Percentiles rank a stretch among this genome's conserved stretches.
Evolutionary conservation across 73 alveolate species (phyloP).

Genomic region (Tetrahymena elliotti): DNA sequence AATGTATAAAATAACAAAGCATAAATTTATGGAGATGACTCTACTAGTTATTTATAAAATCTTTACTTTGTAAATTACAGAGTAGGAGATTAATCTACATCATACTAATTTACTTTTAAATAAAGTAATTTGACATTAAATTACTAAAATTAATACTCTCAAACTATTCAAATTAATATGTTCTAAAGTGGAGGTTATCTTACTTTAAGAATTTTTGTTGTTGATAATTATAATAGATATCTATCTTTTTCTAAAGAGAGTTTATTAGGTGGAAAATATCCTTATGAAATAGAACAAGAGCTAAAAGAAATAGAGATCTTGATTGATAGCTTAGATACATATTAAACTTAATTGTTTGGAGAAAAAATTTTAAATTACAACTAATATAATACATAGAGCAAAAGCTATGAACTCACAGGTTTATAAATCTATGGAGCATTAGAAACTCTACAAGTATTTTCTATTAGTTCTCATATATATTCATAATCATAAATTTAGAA

Average conservation of each 20-base stretch:
- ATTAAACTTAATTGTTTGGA: not conserved
- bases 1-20: not conserved
- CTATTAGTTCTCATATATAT: not conserved
- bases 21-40: not conserved
- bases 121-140: not conserved
- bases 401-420: not conserved
- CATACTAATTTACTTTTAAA: not conserved
- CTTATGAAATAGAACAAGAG: not conserved
- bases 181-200: not conserved
- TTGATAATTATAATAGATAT: not conserved
- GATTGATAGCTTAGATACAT: not conserved
- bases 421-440: not conserved
- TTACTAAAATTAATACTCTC: not conserved
- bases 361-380: not conserved
- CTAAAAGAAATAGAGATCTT: not conserved
- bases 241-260: not conserved
- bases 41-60: not conserved
- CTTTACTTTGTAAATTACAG: not conserved
- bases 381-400: not conserved
- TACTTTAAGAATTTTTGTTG: not conserved
- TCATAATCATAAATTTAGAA: not conserved
- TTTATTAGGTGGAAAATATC: not conserved
- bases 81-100: not conserved
- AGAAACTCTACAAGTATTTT: not conserved
- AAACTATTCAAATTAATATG: not conserved